Evolutionary conservation across 805 yeast genomes (phyloP).

Genomic region (Wickerhamiella slavikovae): DNA sequence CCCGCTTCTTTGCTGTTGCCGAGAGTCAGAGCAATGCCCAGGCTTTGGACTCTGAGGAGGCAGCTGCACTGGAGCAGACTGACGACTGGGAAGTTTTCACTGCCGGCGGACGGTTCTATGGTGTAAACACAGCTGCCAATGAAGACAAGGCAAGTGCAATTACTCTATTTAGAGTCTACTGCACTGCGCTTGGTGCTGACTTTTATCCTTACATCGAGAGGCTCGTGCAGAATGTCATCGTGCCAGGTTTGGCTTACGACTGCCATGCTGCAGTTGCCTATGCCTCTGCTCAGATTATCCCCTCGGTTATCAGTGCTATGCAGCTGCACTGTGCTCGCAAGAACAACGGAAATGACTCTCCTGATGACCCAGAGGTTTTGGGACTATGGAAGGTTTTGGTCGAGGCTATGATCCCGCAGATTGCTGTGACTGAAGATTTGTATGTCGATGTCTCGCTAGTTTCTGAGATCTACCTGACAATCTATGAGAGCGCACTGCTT

Average conservation of each 20-base stretch:
- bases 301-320: constrained; percentile 52
- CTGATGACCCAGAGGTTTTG: constrained; percentile 28
- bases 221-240: constrained; percentile 53
- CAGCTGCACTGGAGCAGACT: constrained; percentile 59
- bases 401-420: constrained; percentile 53
- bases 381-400: constrained; percentile 55
- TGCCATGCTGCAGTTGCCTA: constrained; percentile 88
- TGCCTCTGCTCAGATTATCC: constrained; percentile 69
- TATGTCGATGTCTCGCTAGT: constrained; percentile 32
- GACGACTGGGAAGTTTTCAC: constrained; percentile 94
- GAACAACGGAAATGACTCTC: constrained; percentile 20
- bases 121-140: constrained; percentile 81
- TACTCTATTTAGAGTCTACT: constrained; percentile 68
- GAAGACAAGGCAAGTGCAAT: constrained; percentile 90
- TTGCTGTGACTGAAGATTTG: neutral
- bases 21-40: constrained; percentile 79
- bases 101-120: constrained; percentile 77
- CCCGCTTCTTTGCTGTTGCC: constrained; percentile 73
- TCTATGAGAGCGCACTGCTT: constrained; percentile 42
- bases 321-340: constrained; percentile 31
- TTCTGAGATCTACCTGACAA: constrained; percentile 54
- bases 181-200: constrained; percentile 59
- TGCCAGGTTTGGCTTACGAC: constrained; percentile 80
- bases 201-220: constrained; percentile 71
- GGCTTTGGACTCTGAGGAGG: constrained; percentile 71